Base-by-base conservation (phyloP, 1,284 basidiomycete species). In the Hemileia vastatrix region DNA sequence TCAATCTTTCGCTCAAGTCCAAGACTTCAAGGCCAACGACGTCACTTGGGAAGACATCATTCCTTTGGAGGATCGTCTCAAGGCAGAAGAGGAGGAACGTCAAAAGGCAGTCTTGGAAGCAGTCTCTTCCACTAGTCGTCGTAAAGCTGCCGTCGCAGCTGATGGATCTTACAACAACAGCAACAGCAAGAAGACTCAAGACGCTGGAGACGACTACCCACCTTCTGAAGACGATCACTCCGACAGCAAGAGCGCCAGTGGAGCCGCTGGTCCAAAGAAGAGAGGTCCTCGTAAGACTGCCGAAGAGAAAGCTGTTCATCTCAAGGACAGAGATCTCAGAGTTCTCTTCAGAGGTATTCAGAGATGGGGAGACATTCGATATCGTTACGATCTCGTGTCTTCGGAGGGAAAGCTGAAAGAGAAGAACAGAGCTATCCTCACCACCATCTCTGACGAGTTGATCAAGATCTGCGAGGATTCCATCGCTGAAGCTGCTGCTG, bases 31-130 rank as follows among this genome's bases (percentile, higher is more conserved):
- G 53, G 67, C 71, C 13, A 66, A 65, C 60, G 72, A 73, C 40
- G 59, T 72, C 24, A 69, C 64, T 64, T 75, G 73, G 73, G 72
- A 74, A 64, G 72, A 74, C 58, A 74, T 75, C 50, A 74, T 75
- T 49, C 73, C 73, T 5, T 64, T 70, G 5, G 72, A 75, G 57
- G 71, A 74, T 58, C 70, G 73, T 9, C 67, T 69, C 27, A 72
- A 72, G 59, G 68, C 69, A 13, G 73, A 75, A 49, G 72, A 73
- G 45, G 72, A 73, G 52, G 72, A 74, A 64, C 72, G 72, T 27
- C 68, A 75, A 58, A 69, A 71, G 57, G 73, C 73, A 1, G 73
- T 74, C n/a, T 69, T 71, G 54, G 71, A 70, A 48, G 69, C 69
- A 2, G 70, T 71, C 11, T 67, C 64, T 49, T 68, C 71, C 27